Conservation (phyloP, 805 yeast species). For the Wickerhamiella dianesei region DNA sequence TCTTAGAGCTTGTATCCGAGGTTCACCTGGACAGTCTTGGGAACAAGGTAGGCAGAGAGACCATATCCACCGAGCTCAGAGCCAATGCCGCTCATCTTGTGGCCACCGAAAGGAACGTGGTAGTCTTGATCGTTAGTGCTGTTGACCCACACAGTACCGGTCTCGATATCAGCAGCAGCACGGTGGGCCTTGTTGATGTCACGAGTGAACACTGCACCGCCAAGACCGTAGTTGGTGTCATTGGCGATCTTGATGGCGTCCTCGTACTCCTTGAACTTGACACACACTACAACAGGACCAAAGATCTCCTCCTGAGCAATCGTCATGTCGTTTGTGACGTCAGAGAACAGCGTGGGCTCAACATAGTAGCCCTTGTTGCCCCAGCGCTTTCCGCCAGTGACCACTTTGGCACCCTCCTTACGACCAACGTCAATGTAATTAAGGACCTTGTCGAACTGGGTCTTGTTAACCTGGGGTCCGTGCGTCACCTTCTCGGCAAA, state of each 20-base stretch:
- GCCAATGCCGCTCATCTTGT: conserved; percentile 82
- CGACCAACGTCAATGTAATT: conserved; percentile 63
- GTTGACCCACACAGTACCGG: conserved; percentile 91
- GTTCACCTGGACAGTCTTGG: conserved; percentile 54
- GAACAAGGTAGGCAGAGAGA: conserved; percentile 70
- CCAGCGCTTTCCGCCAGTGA: conserved; percentile 57
- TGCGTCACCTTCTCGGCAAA: conserved; percentile 60
- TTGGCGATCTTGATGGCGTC: conserved; percentile 71
- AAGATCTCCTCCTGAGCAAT: conserved; percentile 83
- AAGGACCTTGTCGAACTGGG: conserved; percentile 64
- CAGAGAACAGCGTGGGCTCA: conserved; percentile 64
- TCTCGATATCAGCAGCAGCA: conserved; percentile 58
- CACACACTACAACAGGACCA: conserved; percentile 82
- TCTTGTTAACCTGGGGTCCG: conserved; percentile 80
- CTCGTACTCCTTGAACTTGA: conserved; percentile 70
- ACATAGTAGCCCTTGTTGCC: conserved; percentile 49
- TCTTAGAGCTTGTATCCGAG: conserved; percentile 18
- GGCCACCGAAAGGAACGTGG: conserved; percentile 87
- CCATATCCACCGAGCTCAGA: conserved; percentile 88
- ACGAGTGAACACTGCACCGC: conserved; percentile 73
- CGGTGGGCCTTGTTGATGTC: conserved; percentile 62
- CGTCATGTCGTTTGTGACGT: conserved; percentile 57
- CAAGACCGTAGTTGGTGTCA: conserved; percentile 60
- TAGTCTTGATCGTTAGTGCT: conserved; percentile 79
- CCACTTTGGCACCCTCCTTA: conserved; percentile 54